Base-by-base conservation (phyloP, 2,329 filamentous ascomycete genomes). In the Claviceps africana region DNA sequence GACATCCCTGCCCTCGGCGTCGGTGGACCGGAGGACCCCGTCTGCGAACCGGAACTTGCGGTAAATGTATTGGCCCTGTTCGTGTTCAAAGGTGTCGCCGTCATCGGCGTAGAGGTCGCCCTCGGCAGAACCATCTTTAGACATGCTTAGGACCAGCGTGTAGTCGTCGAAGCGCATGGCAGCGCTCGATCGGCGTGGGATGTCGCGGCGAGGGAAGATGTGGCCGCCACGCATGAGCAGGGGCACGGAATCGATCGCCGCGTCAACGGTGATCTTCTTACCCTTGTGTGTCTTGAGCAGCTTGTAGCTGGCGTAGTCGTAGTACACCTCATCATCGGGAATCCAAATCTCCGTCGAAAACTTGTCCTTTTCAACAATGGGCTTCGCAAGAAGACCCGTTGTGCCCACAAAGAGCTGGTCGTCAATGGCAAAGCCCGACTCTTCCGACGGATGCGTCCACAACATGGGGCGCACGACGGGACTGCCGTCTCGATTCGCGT, bases 81-180 rank as follows among this genome's bases (percentile, higher is more conserved):
- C 75, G 64, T 87, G 89, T 52, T 95, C 88, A 59, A 90, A 98
- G 1, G 85, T 86, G 68, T 97, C 90, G 47, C 93, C 93, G 58
- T 98, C 93, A 63, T 98, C 93, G 31, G 88, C 74, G 63, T 98
- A 98, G 8, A 98, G 72, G 48, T 86, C 83, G 30, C 93, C 93
- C 47, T 84, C 78, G 0, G 91, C 88, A 5, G 62, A 53, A 21
- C 70, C 74, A 48, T 58, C 55, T 60, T 83, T 79, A 51, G 85
- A 82, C 33, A 94, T 73, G 1, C 65, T 57, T 2, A 97, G 75
- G 2, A 98, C 83, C 1, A 98, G 79, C 0, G 93, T 98, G 72
- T 95, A 95, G 42, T 94, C 90, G 65, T 98, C 93, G 67, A 83
- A 95, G 61, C 81, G 85, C 93, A 97, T 97, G 46, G 96, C 75